phyloP scores from a whole-genome alignment of 345 rosid species.

The Laguncularia racemosa region DNA sequence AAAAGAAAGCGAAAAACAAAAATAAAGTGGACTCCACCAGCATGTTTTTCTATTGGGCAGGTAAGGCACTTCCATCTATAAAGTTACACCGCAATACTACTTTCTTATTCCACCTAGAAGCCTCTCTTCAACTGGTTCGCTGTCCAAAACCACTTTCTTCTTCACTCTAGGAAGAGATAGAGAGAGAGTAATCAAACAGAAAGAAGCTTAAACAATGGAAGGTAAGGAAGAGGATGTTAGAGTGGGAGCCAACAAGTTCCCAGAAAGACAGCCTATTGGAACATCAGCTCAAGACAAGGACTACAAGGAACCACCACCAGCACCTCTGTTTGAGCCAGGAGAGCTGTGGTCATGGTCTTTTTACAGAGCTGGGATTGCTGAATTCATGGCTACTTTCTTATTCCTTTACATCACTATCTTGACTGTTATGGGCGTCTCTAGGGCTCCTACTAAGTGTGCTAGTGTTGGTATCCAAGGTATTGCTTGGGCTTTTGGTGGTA shows the following conservation, averaged over 20 bases:
- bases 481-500: conserved; percentile 80
- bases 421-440: conserved; percentile 62
- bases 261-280: conserved; percentile 66
- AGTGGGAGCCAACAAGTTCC: conserved; percentile 55
- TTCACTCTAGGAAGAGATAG: too few species aligned
- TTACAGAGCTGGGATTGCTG: conserved; percentile 69
- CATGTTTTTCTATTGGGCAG: too few species aligned
- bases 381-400: conserved; percentile 56
- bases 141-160: too few species aligned
- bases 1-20: too few species aligned
- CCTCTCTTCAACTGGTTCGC: too few species aligned
- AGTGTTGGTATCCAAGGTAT: conserved; percentile 69
- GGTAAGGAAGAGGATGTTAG: conserved; percentile 68
- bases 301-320: conserved; percentile 55
- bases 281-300: conserved; percentile 54
- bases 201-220: conserved; percentile 32
- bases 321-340: conserved; percentile 55
- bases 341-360: conserved; percentile 67
- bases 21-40: too few species aligned
- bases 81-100: too few species aligned
- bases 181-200: too few species aligned
- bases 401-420: conserved; percentile 56
- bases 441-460: conserved; percentile 26
- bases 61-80: too few species aligned
- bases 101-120: too few species aligned